Evolutionary conservation across 768 basidiomycete species (phyloP).

Genomic region (Auriculariales sp.): DNA sequence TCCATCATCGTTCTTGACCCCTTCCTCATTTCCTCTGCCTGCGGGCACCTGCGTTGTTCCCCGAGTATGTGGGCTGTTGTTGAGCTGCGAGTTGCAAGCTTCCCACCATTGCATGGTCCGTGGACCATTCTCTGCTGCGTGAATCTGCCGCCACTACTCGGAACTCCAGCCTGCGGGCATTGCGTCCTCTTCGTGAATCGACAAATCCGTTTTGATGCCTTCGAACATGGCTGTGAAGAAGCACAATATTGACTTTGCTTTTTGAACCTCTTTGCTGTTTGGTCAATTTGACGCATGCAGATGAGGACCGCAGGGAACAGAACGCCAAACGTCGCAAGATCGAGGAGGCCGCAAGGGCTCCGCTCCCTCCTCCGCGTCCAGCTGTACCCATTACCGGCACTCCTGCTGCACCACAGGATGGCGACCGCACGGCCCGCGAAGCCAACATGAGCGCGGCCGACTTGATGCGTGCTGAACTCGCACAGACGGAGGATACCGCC

Average conservation of each 20-base stretch:
- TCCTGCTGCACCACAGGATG: slow-evolving; percentile 29
- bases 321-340: slow-evolving; percentile 78
- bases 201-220: slow-evolving; percentile 7
- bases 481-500: slow-evolving; percentile 25
- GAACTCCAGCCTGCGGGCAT: background rate
- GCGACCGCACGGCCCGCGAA: slow-evolving; percentile 77
- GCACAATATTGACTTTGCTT: slow-evolving; percentile 6
- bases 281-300: no score
- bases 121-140: no score
- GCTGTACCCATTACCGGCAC: slow-evolving; percentile 32
- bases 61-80: no score
- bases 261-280: slow-evolving; percentile 4
- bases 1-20: no score
- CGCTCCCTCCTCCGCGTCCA: background rate
- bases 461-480: slow-evolving; percentile 79
- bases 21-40: no score
- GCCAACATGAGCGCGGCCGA: slow-evolving; percentile 96
- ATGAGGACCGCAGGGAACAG: slow-evolving; percentile 86
- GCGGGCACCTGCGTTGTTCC: no score
- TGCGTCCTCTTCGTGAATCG: background rate
- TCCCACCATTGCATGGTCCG: no score
- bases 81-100: no score
- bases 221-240: background rate
- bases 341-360: slow-evolving; percentile 24
- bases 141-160: no score